These are phyloP conservation scores for Cercospora canescens DNA, from an alignment of 2,329 filamentous ascomycete species.

Conservation along the genomic window DNA sequence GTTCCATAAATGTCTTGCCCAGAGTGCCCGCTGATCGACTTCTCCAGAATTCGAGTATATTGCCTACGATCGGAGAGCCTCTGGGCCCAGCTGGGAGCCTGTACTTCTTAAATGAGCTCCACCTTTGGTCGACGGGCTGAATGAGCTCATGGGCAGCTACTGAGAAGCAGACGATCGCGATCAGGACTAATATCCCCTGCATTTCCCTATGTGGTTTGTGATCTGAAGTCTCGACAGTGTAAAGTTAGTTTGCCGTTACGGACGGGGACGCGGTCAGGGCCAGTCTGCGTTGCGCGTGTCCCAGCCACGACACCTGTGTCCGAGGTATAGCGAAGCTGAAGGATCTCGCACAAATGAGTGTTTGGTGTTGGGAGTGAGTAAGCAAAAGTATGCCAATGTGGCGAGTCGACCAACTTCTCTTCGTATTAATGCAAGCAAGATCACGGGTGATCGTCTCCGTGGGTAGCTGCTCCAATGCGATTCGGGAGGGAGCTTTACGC, in stretches of 20 bases:
- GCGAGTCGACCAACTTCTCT: not conserved
- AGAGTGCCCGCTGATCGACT: constrained; percentile 11
- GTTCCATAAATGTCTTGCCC: constrained; percentile 2
- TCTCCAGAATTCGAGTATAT: constrained; percentile 14
- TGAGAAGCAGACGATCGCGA: not conserved
- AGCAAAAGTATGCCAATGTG: not conserved
- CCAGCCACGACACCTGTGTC: not conserved
- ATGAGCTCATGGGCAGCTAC: constrained; percentile 9
- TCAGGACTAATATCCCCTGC: not conserved
- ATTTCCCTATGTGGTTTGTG: not conserved
- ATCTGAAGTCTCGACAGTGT: not conserved
- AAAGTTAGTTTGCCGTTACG: not conserved
- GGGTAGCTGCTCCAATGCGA: not conserved
- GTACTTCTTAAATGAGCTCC: constrained; percentile 9
- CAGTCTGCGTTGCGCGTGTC: not conserved
- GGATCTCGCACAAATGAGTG: not conserved
- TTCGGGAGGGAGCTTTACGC: not conserved
- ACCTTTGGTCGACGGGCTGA: constrained; percentile 13
- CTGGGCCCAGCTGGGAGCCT: constrained; percentile 14
- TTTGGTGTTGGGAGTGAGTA: not conserved
- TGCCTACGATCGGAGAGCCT: constrained; percentile 12
- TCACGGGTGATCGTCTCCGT: not conserved
- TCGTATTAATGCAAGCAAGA: not conserved
- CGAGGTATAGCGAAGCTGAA: not conserved
- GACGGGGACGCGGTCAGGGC: not conserved